Base-by-base conservation (phyloP, 129 eudicot species). In the Escallonia rubra region DNA sequence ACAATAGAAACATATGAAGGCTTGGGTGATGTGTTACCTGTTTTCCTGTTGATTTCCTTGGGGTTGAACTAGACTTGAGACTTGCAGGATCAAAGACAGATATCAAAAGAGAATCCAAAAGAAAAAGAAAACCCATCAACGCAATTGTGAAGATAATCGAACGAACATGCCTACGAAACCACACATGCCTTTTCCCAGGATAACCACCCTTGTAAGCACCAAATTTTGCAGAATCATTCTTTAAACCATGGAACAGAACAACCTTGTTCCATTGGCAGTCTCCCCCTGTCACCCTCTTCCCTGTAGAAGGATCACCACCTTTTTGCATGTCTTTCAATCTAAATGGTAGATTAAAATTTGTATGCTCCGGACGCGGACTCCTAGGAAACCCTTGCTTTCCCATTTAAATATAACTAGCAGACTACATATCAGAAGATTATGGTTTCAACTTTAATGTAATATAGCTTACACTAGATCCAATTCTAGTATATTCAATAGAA, bases 111-210 rank as follows among this genome's bases (percentile, higher is more conserved):
- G 86, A 85, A 74, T 85, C 90, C 82, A 81, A 80, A 50, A 76
- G 62, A 13, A 74, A 75, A 56, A 85, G 61, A 14, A 78, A 74
- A 12, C 74, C 77, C 69, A 68, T 67, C 72, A 78, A 57, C 76
- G 41, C 64, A 44, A 77, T 13, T 13, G 81, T 77, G 65, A 80
- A 67, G 15, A 74, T n/a, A 49, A 80, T 43, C 1, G 94, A 83
- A 12, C 87, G 74, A 42, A 83, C 69, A 66, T 91, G 78, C 79
- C 75, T 91, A 23, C 65, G 83, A 2, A 79, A 46, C 89, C 89
- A 80, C 62, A 14, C 57, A 38, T 80, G 83, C 74, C 86, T 79
- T 70, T 83, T 91, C 40, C 85, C 87, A 56, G 53, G 76, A 80
- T 68, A 64, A 72, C 48, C 78, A 42, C 91, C 91, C 75, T 83